Evolutionary conservation across 2,329 filamentous ascomycete genomes (phyloP).

Genomic region (Aspergillus tanneri): DNA sequence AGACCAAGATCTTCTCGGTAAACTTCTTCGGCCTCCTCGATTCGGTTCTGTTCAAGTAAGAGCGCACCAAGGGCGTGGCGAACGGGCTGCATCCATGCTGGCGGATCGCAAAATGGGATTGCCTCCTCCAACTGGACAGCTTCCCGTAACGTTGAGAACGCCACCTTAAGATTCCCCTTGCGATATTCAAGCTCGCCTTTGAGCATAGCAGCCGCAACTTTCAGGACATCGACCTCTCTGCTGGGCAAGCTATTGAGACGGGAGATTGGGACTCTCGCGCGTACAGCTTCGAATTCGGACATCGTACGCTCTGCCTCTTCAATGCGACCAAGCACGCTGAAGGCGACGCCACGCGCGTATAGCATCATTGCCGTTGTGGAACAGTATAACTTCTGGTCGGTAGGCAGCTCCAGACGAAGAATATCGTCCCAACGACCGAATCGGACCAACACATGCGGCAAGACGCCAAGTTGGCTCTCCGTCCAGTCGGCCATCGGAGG

Average conservation of each 20-base stretch:
- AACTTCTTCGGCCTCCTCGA: slow-evolving; percentile 54
- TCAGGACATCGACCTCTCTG: slow-evolving; percentile 58
- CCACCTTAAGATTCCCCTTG: slow-evolving; percentile 54
- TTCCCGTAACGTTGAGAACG: slow-evolving; percentile 57
- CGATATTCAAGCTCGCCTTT: slow-evolving; percentile 73
- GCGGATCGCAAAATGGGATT: slow-evolving; percentile 69
- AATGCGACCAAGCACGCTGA: slow-evolving; percentile 57
- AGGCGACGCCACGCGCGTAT: slow-evolving; percentile 67
- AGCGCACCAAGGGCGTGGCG: slow-evolving; percentile 69
- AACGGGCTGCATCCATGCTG: slow-evolving; percentile 75
- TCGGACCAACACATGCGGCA: slow-evolving; percentile 67
- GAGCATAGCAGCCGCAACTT: slow-evolving; percentile 49
- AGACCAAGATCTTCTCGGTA: slow-evolving; percentile 63
- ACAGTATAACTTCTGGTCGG: slow-evolving; percentile 62
- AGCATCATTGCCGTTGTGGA: slow-evolving; percentile 65
- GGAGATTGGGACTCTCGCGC: slow-evolving; percentile 54
- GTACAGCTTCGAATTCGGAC: slow-evolving; percentile 52
- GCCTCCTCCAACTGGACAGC: slow-evolving; percentile 61
- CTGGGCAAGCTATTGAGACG: slow-evolving; percentile 45
- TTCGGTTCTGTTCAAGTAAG: slow-evolving; percentile 61
- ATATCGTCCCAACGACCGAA: slow-evolving; percentile 72
- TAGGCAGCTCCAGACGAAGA: slow-evolving; percentile 55
- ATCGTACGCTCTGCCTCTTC: slow-evolving; percentile 54
- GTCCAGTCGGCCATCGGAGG: slow-evolving; percentile 78
- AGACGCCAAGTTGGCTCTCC: slow-evolving; percentile 66